A percentile compares a stretch with the other conserved stretches of the same genome.
phyloP scores from a whole-genome alignment of 495 filamentous ascomycete genomes.

The Aspergillus egyptiacus region DNA sequence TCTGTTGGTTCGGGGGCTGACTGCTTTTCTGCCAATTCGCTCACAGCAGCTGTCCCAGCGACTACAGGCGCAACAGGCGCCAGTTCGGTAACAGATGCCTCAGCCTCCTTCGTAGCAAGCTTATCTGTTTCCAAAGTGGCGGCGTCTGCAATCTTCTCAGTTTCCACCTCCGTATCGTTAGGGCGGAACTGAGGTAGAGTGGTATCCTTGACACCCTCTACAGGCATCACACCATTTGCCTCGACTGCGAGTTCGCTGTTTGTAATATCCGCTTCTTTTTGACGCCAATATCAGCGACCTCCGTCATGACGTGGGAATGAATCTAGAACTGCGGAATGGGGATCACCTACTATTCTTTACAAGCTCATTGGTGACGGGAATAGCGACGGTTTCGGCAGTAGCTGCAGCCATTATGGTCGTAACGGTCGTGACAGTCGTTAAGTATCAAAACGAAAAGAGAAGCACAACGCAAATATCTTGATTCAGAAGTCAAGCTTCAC shows the following conservation, averaged over 20 bases:
- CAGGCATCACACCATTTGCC: conserved; percentile 10
- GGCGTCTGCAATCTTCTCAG: conserved; percentile 13
- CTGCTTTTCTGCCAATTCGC: conserved; percentile 13
- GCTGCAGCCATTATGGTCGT: conserved; percentile 21
- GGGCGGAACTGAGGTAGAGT: conserved; percentile 2
- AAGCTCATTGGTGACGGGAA: conserved; percentile 55
- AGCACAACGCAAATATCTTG: conserved; percentile 5
- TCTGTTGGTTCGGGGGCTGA: not conserved
- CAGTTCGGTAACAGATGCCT: conserved; percentile 8
- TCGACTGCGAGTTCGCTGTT: conserved; percentile 16
- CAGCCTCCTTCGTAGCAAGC: conserved; percentile 5
- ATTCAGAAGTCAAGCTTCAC: conserved; percentile 1
- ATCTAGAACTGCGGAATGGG: not conserved
- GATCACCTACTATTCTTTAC: conserved; percentile 48
- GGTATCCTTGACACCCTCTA: too few relatives aligned
- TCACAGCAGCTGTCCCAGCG: conserved; percentile 11
- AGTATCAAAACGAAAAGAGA: conserved; percentile 8
- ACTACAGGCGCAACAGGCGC: not conserved
- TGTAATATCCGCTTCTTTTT: conserved; percentile 11
- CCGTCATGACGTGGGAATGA: not conserved
- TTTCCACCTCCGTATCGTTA: conserved; percentile 3
- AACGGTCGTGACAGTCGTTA: conserved; percentile 27
- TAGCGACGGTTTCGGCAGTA: conserved; percentile 35
- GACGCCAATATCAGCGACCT: not conserved
- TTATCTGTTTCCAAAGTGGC: conserved; percentile 10